These are phyloP conservation scores for Porphyrellus sp. DNA, from an alignment of 1,284 basidiomycete species.

Conservation along the genomic window DNA sequence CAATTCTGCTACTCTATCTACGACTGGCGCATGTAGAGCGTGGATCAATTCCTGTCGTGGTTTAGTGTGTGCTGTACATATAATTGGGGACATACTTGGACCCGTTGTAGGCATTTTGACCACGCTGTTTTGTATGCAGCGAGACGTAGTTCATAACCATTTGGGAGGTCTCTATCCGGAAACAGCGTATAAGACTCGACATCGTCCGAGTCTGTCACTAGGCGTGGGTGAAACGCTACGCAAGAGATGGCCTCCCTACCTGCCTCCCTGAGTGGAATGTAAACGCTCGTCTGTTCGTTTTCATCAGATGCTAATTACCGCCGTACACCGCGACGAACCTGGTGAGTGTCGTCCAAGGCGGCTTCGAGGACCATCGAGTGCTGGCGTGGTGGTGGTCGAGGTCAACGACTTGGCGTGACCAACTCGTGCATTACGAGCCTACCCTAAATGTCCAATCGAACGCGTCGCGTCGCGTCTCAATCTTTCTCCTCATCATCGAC, in stretches of 20 bases:
- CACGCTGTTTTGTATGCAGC: constrained; percentile 48
- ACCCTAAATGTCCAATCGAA: constrained; percentile 32
- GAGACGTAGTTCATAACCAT: constrained; percentile 44
- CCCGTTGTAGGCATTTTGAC: constrained; percentile 45
- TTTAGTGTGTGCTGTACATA: not conserved
- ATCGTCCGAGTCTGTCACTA: constrained; percentile 14
- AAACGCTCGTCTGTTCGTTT: constrained; percentile 32
- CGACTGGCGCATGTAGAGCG: constrained; percentile 44
- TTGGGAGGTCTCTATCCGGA: constrained; percentile 38
- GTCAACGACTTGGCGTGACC: not conserved
- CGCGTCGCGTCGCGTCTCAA: constrained; percentile 48
- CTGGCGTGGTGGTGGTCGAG: constrained; percentile 5
- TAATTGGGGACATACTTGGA: constrained; percentile 40
- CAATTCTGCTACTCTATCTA: constrained; percentile 39
- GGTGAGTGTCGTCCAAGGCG: constrained; percentile 27
- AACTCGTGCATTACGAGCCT: constrained; percentile 12
- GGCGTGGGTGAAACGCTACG: not conserved
- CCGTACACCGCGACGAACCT: constrained; percentile 20
- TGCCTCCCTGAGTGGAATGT: constrained; percentile 33
- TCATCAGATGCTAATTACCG: constrained; percentile 3
- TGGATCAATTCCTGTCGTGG: constrained; percentile 41
- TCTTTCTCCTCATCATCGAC: constrained; percentile 26
- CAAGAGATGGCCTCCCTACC: constrained; percentile 21
- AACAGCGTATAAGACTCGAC: constrained; percentile 21
- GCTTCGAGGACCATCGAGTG: constrained; percentile 18